Base-by-base conservation (phyloP, 2,329 filamentous ascomycete genomes). In the Xylariaceae sp. region DNA sequence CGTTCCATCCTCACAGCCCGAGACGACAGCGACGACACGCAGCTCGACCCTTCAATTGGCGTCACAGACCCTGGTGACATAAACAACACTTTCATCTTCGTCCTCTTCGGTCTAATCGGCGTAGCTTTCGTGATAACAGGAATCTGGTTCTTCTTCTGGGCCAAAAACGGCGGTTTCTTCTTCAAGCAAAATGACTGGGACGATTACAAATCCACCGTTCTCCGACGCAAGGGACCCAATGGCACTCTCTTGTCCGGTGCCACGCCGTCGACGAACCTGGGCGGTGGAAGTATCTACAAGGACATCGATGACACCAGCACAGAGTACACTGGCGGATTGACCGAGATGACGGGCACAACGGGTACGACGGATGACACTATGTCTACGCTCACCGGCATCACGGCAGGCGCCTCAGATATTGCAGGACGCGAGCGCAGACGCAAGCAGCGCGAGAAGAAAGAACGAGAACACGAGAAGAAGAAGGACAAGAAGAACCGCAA, bases 71-170 rank as follows among this genome's bases (percentile, higher is more conserved):
- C 80, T 1, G 67, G 75, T 36, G 60, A 77, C 49, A 81, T 84
- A 68, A 82, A 78, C 70, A 85, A 86, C 63, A 80, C 77, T 17
- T 88, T 83, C 51, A 83, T 96, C 61, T 88, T 97, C 65, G 85
- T 86, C 1, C 75, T 97, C 1, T 96, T 97, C 66, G 92, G 88
- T 11, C 68, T 96, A 15, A 82, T 97, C 45, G 90, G 89, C 32
- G 83, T 84, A 1, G 82, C 73, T 31, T 87, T 97, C 65, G 87
- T 94, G 19, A 51, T 88, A 3, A 80, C 76, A 0, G 81, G 78
- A 19, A 90, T 97, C 64, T 99, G 94, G 91, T 96, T 99, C 79
- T 97, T 99, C 80, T 95, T 95, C 78, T 95, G 89, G 87, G 92
- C 92, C 49, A 92, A 88, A 72, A 96, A 97, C 61, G 94, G 94